Base-by-base conservation (phyloP, 768 basidiomycete genomes). In the Boletus sp. region DNA sequence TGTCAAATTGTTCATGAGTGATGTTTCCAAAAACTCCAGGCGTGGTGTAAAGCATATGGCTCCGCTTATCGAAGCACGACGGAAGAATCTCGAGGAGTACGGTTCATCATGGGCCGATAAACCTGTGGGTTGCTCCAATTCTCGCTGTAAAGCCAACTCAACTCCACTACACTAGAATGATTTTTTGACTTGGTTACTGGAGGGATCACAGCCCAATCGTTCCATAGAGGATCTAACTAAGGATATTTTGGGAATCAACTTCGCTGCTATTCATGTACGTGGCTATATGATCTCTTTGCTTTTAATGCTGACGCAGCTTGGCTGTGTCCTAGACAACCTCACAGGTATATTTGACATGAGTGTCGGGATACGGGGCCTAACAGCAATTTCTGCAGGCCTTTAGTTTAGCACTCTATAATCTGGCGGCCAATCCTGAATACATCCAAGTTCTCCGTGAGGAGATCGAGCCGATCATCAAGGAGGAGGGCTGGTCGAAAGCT, bases 101-200 rank as follows among this genome's bases (percentile, higher is more conserved):
- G 50, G 32, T 15, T 29, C 10, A 8, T 29, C 36, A 6, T 41
- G 41, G 41, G 41, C 41, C n/a, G 57, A 51, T 2, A 35, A 40
- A 8, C 54, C 54, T 10, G 60, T 61, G 24, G 8, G 62, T 59
- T 8, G 11, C 11, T 20, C n/a, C 14, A 3, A 9, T 30, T 32
- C 1, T 47, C 14, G 4, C 17, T 10, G n/a, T 35, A 8, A 15
- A 12, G 2, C 24, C 8, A 33, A 10, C 45, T 56, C 29, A 51
- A 28, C 6, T 4, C 18, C 46, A 55, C 28, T 9, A 8, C 24
- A 4, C 2, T 48, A 75, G 75, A 65, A 67, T 30, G 74, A 77
- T 52, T 45, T 75, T 47, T 52, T 76, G 11, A 56, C 59, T 4
- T 77, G 75, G 73, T 28, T 74, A 9, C 61, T 75, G 30, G 67